These are phyloP conservation scores for Lichtheimia ramosa DNA, from an alignment of 371 early-diverging fungal genomes.

Conservation along the genomic window DNA sequence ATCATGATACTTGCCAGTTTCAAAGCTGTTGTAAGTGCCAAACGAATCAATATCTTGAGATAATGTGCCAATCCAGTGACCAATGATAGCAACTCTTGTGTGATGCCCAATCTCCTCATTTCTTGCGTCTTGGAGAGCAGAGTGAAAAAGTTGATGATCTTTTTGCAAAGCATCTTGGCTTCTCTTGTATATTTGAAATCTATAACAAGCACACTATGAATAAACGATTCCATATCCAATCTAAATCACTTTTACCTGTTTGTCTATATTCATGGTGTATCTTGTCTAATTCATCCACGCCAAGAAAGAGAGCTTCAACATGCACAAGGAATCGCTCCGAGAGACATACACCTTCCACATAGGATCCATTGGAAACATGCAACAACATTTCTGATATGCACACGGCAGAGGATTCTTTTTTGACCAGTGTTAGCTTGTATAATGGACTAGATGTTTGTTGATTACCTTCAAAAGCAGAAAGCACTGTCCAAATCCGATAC, in stretches of 20 bases:
- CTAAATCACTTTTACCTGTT: conserved; percentile 21
- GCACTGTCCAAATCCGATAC: conserved; percentile 87
- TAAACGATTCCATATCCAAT: not conserved
- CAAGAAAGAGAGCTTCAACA: conserved; percentile 89
- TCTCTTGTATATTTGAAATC: conserved; percentile 82
- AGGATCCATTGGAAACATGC: conserved; percentile 89
- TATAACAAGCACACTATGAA: conserved; percentile 22
- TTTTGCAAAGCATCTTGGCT: conserved; percentile 67
- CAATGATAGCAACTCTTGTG: conserved; percentile 85
- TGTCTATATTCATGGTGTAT: conserved; percentile 34
- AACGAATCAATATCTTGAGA: conserved; percentile 86
- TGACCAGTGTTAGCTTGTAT: too few relatives aligned
- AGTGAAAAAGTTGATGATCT: conserved; percentile 93
- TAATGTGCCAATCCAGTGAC: conserved; percentile 93
- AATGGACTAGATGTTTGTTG: not conserved
- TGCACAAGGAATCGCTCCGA: conserved; percentile 91
- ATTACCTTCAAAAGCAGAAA: conserved; percentile 87
- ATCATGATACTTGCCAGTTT: conserved; percentile 54
- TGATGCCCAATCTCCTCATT: conserved; percentile 69
- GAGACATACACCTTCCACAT: conserved; percentile 83
- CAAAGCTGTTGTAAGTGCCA: conserved; percentile 85
- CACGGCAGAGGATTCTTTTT: conserved; percentile 88
- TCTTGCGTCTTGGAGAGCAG: conserved; percentile 81
- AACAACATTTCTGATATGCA: conserved; percentile 96
- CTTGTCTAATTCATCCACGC: conserved; percentile 68